A percentile compares a stretch with the other conserved stretches of the same genome.
phyloP scores from a whole-genome alignment of 306 rosid species.

The Elaeagnus macrophylla region DNA sequence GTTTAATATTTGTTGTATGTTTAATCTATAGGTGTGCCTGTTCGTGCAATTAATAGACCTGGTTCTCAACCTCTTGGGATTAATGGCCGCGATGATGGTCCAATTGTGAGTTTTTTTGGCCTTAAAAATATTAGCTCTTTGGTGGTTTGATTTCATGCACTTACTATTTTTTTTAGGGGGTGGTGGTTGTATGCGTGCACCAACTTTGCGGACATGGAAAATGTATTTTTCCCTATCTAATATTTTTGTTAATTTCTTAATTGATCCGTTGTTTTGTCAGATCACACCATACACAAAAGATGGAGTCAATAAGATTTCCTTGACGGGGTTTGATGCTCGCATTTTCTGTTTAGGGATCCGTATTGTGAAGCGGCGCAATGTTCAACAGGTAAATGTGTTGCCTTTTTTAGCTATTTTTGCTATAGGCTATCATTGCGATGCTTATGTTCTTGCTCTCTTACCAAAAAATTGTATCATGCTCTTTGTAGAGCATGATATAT shows the following conservation, averaged over 20 bases:
- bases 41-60: slow-evolving; percentile 88
- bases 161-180: slow-evolving; percentile 10
- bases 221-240: slow-evolving; percentile 2
- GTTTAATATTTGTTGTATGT: background rate
- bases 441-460: background rate
- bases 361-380: slow-evolving; percentile 62
- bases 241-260: slow-evolving; percentile 5
- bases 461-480: no score
- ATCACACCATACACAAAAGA: slow-evolving; percentile 71
- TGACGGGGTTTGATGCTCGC: slow-evolving; percentile 86
- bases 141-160: background rate
- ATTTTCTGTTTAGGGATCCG: slow-evolving; percentile 90
- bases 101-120: slow-evolving; percentile 59
- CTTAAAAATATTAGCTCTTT: background rate
- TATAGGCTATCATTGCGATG: background rate
- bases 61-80: slow-evolving; percentile 92
- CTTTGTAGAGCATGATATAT: no score
- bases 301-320: slow-evolving; percentile 78
- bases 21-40: slow-evolving; percentile 49
- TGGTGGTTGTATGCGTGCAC: background rate
- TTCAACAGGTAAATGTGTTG: slow-evolving; percentile 60
- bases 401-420: background rate
- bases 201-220: background rate
- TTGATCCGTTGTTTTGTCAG: slow-evolving; percentile 45
- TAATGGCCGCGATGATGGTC: slow-evolving; percentile 99